phyloP scores from a whole-genome alignment of 257 asterid species.

The Capsicum baccatum region DNA sequence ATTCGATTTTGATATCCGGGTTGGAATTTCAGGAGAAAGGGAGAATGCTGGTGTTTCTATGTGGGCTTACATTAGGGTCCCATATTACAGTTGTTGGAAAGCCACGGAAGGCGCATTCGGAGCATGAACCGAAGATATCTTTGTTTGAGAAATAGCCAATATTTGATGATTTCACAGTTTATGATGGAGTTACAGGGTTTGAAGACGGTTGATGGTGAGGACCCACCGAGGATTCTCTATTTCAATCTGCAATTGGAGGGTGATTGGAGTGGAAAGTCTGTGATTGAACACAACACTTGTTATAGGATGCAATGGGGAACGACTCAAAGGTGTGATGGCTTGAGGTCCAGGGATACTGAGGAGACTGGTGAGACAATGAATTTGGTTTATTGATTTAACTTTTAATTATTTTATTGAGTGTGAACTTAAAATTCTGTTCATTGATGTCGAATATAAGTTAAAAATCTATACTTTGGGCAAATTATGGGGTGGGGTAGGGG shows the following conservation, averaged over 20 bases:
- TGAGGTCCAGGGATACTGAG: conserved; percentile 78
- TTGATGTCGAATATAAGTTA: background rate
- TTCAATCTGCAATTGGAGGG: conserved; percentile 85
- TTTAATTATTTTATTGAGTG: background rate
- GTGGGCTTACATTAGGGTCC: conserved; percentile 26
- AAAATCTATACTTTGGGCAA: background rate
- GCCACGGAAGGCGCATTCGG: too few relatives aligned
- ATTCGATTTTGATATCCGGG: conserved; percentile 60
- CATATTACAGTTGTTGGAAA: too few relatives aligned
- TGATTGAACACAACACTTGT: conserved; percentile 91
- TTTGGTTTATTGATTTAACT: conserved; percentile 28
- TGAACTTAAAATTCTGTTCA: background rate
- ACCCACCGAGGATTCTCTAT: conserved; percentile 86
- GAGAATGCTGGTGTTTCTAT: conserved; percentile 68
- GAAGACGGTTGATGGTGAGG: too few relatives aligned
- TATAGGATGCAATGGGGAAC: conserved; percentile 98
- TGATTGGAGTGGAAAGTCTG: conserved; percentile 96
- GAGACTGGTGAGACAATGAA: conserved; percentile 43
- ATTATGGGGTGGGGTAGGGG: background rate
- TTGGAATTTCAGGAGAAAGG: conserved; percentile 56
- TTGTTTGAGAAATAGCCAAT: too few relatives aligned
- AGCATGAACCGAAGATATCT: too few relatives aligned
- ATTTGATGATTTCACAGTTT: too few relatives aligned
- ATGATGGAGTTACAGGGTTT: too few relatives aligned
- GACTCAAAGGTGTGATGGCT: conserved; percentile 84